Evolutionary conservation across 2,329 filamentous ascomycete species (phyloP).

Genomic region (Aspergillus niger): DNA sequence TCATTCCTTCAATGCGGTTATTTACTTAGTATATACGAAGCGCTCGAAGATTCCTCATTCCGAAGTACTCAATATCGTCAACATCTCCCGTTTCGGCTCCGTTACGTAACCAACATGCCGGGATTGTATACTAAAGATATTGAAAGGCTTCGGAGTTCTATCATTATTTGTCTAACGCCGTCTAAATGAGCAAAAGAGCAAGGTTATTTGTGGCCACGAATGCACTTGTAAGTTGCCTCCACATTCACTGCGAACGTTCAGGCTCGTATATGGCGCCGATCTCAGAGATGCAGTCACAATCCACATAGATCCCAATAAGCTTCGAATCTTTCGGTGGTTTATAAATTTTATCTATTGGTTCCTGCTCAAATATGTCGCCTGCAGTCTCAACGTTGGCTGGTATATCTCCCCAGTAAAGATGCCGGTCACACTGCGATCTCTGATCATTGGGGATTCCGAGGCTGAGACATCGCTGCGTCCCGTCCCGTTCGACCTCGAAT

Average conservation of each 20-base stretch:
- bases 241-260: neutral
- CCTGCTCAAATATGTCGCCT: neutral
- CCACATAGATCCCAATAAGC: conserved; percentile 10
- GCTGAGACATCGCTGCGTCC: neutral
- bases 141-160: no score
- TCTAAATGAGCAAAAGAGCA: no score
- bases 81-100: no score
- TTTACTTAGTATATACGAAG: no score
- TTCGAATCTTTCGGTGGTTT: conserved; percentile 1
- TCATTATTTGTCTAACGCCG: no score
- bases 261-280: conserved; percentile 13
- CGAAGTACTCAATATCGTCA: no score
- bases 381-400: conserved; percentile 6
- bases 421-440: neutral
- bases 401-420: conserved; percentile 4
- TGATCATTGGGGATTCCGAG: neutral
- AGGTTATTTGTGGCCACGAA: no score
- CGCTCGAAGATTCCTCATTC: no score
- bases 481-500: conserved; percentile 8
- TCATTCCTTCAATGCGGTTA: no score
- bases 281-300: conserved; percentile 4
- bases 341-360: neutral
- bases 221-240: neutral
- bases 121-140: no score
- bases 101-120: no score